These are phyloP conservation scores for Hortiboletus campestris DNA, from an alignment of 768 basidiomycete species.

Conservation along the genomic window DNA sequence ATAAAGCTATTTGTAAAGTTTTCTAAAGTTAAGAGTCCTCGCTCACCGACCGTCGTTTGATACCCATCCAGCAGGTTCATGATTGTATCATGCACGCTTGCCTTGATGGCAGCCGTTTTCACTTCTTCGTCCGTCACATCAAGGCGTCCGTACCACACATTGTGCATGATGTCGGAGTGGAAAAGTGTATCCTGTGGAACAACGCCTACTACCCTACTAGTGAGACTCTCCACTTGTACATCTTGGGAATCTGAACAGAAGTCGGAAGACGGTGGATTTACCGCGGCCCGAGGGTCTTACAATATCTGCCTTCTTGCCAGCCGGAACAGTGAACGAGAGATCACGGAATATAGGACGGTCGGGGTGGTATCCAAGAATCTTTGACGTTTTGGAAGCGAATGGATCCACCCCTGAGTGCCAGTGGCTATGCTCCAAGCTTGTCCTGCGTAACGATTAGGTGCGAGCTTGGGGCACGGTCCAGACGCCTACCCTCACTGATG, in stretches of 20 bases:
- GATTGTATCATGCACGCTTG: conserved; percentile 84
- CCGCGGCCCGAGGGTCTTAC: conserved; percentile 97
- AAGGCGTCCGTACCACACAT: conserved; percentile 88
- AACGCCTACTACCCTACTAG: conserved; percentile 79
- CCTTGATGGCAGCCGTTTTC: conserved; percentile 74
- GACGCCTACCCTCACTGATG: conserved; percentile 54
- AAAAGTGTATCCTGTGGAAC: conserved; percentile 99
- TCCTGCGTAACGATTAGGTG: conserved; percentile 48
- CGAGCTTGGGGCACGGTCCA: background rate
- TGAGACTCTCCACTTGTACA: conserved; percentile 68
- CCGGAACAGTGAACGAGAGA: conserved; percentile 87
- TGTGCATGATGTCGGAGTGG: conserved; percentile 94
- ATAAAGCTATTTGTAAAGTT: no score
- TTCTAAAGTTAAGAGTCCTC: no score
- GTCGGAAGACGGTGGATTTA: conserved; percentile 94
- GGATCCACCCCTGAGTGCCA: conserved; percentile 73
- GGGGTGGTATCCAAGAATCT: conserved; percentile 91
- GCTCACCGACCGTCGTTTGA: conserved; percentile 87
- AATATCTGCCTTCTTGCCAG: conserved; percentile 95
- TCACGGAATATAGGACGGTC: conserved; percentile 87
- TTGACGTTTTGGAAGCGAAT: conserved; percentile 91
- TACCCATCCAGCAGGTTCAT: conserved; percentile 83
- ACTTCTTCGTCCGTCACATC: conserved; percentile 91
- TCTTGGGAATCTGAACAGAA: conserved; percentile 83
- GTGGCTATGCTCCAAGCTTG: conserved; percentile 60